Evolutionary conservation across 140 eudicot genomes (phyloP), one percentile per base, ranked within the genome.

Genomic region (Anethum foeniculum): DNA sequence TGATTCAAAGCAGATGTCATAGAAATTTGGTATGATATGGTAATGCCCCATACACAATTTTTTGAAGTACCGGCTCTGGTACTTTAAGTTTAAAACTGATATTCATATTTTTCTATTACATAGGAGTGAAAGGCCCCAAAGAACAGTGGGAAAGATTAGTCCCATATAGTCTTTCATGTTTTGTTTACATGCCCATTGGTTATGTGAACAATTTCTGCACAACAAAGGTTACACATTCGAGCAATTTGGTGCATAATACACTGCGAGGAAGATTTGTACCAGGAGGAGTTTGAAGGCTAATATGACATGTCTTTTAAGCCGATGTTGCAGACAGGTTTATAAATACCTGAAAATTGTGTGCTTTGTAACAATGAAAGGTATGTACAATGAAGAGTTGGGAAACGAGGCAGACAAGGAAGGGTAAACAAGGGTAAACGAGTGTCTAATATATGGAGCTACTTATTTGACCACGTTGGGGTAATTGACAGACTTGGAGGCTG

Each of bases 321-420:
- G 21, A 16, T 9, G 49, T 46, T 46, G 49, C 49, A 46, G 49
- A 46, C 49, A 46, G 14, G 49, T 46, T 46, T 11, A 2, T 46
- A 46, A 46, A 46, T 46, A 46, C 15, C 49, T 12, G 49, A 16
- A 16, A 51, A 15, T 51, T 16, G 54, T 94, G 96, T 21, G 89
- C 92, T 25, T 92, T 94, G 97, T 89, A 92, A 82, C 96, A 97
- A 88, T 92, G 44, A 97, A 94, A 81, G 98, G 92, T 71, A 94
- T 94, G 90, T 92, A 92, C 87, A 92, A 92, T 82, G 96, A 94
- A 74, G 98, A 94, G 79, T 86, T 94, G 36, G 96, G 92, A 8
- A 90, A 89, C 4, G 91, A 88, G 77, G 85, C 80, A 19, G 88
- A 88, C 38, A 87, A 83, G 23, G 7, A 88, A 86, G 81, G 18